Percentiles rank a stretch among this genome's conserved stretches.
Evolutionary conservation across 2,329 filamentous ascomycete species (phyloP).

Genomic region (Colletotrichum siamense): DNA sequence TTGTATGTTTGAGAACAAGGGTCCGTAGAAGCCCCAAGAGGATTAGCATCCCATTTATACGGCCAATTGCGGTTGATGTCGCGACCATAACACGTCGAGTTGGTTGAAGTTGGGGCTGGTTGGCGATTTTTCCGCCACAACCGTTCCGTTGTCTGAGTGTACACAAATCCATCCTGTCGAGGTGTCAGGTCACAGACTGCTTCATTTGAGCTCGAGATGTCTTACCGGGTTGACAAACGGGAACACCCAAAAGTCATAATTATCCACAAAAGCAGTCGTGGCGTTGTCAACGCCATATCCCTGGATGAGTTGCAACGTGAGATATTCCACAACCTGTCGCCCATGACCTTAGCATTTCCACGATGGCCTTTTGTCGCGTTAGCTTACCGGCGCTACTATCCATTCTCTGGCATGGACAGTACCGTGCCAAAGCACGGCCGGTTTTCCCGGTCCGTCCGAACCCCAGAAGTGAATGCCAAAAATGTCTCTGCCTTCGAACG

Average conservation of each 20-base stretch:
- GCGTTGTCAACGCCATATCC: conserved; percentile 42
- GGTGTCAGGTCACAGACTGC: neutral
- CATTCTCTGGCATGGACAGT: conserved; percentile 61
- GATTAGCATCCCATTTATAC: conserved; percentile 48
- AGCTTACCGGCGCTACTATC: conserved; percentile 57
- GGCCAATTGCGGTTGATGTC: conserved; percentile 63
- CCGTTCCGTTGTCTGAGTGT: conserved; percentile 48
- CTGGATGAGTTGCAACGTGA: conserved; percentile 49
- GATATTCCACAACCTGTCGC: conserved; percentile 46
- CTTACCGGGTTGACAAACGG: conserved; percentile 55
- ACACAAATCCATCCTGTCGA: conserved; percentile 44
- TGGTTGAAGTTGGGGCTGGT: conserved; percentile 30
- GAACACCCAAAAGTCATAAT: conserved; percentile 62
- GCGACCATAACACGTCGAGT: conserved; percentile 46
- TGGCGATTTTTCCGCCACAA: conserved; percentile 60
- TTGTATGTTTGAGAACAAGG: conserved; percentile 53
- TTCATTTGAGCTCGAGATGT: conserved; percentile 12
- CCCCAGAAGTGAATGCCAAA: conserved; percentile 62
- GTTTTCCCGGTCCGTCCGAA: conserved; percentile 43
- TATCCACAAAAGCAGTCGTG: conserved; percentile 51
- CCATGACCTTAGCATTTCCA: conserved; percentile 32
- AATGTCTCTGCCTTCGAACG: conserved; percentile 55
- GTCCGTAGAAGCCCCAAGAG: conserved; percentile 49
- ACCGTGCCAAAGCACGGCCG: conserved; percentile 55
- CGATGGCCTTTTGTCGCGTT: neutral